phyloP scores from a whole-genome alignment of 23 red algal genomes.

The Gracilaria domingensis region DNA sequence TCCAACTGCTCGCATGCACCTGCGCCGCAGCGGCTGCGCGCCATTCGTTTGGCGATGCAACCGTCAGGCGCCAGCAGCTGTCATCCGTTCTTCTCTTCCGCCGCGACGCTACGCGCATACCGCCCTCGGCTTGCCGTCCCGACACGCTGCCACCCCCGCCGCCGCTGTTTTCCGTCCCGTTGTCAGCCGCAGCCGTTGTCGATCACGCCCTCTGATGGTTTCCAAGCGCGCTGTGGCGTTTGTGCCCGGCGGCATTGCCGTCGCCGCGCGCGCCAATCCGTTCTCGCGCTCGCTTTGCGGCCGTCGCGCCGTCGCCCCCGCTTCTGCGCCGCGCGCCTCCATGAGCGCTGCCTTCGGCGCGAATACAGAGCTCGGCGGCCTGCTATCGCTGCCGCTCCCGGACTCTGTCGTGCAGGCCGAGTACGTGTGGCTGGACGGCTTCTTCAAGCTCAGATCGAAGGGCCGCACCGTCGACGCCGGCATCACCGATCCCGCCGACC shows the following conservation, averaged over 20 bases:
- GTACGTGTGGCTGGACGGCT: slow-evolving; percentile 94
- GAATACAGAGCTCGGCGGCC: slow-evolving; percentile 2
- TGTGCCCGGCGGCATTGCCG: slow-evolving; percentile 16
- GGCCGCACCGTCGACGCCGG: slow-evolving; percentile 45
- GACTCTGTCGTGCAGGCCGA: slow-evolving; percentile 68
- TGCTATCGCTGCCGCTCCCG: slow-evolving; percentile 30
- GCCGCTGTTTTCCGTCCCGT: too few relatives aligned
- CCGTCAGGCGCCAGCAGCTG: too few relatives aligned
- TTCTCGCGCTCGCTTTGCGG: neutral
- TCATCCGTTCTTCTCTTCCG: too few relatives aligned
- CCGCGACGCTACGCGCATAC: too few relatives aligned
- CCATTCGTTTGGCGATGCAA: neutral
- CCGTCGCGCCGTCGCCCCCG: neutral
- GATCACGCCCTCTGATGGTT: neutral
- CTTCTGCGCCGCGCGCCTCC: neutral
- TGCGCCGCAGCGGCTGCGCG: neutral
- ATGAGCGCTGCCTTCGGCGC: slow-evolving; percentile 24
- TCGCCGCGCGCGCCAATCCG: neutral
- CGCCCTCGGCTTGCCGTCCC: too few relatives aligned
- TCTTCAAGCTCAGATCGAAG: slow-evolving; percentile 76
- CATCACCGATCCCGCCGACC: slow-evolving; percentile 33
- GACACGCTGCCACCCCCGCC: too few relatives aligned
- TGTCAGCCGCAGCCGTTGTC: too few relatives aligned
- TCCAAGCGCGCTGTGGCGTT: neutral
- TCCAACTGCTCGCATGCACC: too few relatives aligned